These are phyloP conservation scores for Chlorella variabilis DNA, from an alignment of 163 green algal species.

Conservation along the genomic window DNA sequence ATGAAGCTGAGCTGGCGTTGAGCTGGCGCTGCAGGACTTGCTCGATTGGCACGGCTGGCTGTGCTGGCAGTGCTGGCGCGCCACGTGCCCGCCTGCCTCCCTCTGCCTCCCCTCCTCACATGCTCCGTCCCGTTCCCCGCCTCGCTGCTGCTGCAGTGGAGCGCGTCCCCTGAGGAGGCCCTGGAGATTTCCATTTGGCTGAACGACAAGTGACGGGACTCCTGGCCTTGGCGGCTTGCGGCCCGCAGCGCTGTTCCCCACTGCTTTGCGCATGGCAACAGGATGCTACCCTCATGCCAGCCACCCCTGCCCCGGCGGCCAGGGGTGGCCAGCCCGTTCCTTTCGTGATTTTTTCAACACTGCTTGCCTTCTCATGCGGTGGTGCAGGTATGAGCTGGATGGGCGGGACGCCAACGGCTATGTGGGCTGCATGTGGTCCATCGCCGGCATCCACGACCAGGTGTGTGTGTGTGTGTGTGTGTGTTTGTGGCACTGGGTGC, in stretches of 20 bases:
- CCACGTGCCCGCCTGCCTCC: not conserved
- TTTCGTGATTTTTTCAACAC: not conserved
- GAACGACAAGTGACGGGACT: conserved; percentile 75
- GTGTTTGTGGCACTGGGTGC: no score
- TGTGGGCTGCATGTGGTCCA: conserved; percentile 97
- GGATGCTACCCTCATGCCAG: no score
- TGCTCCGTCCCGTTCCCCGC: no score
- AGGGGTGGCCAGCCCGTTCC: no score
- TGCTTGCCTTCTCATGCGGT: not conserved
- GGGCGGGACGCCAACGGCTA: conserved; percentile 96
- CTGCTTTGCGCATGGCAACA: no score
- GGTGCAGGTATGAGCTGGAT: conserved; percentile 90
- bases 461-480: conserved; percentile 53
- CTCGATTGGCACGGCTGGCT: not conserved
- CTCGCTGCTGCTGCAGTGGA: no score
- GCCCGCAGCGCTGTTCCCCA: not conserved
- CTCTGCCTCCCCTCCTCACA: not conserved
- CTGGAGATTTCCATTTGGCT: conserved; percentile 72
- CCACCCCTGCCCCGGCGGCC: no score
- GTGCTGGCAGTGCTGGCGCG: not conserved
- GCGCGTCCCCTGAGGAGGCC: conserved; percentile 76
- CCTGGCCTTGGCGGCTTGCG: not conserved
- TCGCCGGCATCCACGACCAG: conserved; percentile 97
- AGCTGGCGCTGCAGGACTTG: no score
- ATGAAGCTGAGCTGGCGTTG: not conserved